Base-by-base conservation (phyloP, 345 rosid genomes). In the Pugionium cornutum region DNA sequence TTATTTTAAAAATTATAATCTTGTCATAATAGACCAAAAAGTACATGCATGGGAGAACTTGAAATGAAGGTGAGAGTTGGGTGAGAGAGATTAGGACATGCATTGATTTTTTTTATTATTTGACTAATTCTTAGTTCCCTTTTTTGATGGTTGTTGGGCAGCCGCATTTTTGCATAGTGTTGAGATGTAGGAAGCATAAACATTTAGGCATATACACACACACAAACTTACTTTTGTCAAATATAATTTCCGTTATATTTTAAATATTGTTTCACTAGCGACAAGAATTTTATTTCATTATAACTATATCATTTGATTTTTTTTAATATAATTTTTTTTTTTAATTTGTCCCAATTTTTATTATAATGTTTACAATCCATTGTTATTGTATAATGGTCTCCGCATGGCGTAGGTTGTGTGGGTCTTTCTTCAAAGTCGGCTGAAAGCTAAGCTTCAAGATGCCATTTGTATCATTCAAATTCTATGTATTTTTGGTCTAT, bases 111-210 rank as follows among this genome's bases (percentile, higher is more conserved):
- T 18, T 42, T 45, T 54, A 72, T 72, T 10, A 58, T 58, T 65
- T 51, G 76, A 72, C 71, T 58, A 10, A 65, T 41, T 64, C 27
- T 25, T 56, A 34, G 5, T 34, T 34, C 36, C 1, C 1, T 40
- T 39, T 40, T 5, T 35, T 53, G 9, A 70, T 72, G 34, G 70
- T 49, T 64, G 70, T 57, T 72, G 76, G 30, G 25, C 62, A 73
- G 77, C 77, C 67, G 72, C 70, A 66, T 58, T 66, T 72, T 66
- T 40, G 33, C 45, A 5, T 37, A 67, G 60, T 74, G 77, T 60
- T 74, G 77, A 67, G 64, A 53, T 54, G 64, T 60, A 37, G 77
- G 77, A 74, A 41, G 72, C 73, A 74, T 48, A 48, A 47, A 63
- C 52, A 18, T 63, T 50, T 32, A 32, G 58, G 11, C 53, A 47